Percentiles rank a stretch among this genome's conserved stretches.
Evolutionary conservation across 1,139 yeast species (phyloP).

Genomic region (Geotrichum bryndzae): DNA sequence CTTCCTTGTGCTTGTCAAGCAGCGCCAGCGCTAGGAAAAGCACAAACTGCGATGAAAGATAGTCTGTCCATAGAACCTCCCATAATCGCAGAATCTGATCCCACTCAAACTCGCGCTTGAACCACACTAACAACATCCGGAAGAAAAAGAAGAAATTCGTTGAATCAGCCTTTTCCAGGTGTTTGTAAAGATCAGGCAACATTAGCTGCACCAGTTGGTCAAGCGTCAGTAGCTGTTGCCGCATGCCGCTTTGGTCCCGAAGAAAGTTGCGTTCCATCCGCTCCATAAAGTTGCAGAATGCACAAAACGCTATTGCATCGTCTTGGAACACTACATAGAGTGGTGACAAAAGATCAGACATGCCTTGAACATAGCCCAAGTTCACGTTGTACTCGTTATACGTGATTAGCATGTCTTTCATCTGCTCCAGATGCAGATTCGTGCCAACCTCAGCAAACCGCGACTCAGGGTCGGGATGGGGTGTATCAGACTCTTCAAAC

Average conservation of each 20-base stretch:
- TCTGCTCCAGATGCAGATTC: constrained; percentile 59
- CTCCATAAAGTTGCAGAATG: constrained; percentile 83
- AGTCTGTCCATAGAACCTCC: constrained; percentile 92
- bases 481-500: constrained; percentile 50
- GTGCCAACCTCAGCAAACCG: constrained; percentile 50
- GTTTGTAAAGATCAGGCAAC: constrained; percentile 78
- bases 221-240: constrained; percentile 74
- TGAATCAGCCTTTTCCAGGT: constrained; percentile 80
- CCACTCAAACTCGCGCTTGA: constrained; percentile 84
- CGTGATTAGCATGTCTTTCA: constrained; percentile 77
- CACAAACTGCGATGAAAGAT: constrained; percentile 77
- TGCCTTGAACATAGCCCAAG: constrained; percentile 94
- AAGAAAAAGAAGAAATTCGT: constrained; percentile 88
- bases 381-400: constrained; percentile 78
- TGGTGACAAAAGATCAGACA: constrained; percentile 91
- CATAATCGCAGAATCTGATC: constrained; percentile 71
- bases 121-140: constrained; percentile 93
- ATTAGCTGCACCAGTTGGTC: constrained; percentile 81
- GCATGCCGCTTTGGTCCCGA: constrained; percentile 89
- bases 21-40: constrained; percentile 82
- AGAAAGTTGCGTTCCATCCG: constrained; percentile 92
- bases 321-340: constrained; percentile 71
- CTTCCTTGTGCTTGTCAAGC: constrained; percentile 76
- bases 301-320: constrained; percentile 81
- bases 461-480: constrained; percentile 47